Evolutionary conservation across 805 yeast genomes (phyloP).

Genomic region (Cephaloascus fragrans): DNA sequence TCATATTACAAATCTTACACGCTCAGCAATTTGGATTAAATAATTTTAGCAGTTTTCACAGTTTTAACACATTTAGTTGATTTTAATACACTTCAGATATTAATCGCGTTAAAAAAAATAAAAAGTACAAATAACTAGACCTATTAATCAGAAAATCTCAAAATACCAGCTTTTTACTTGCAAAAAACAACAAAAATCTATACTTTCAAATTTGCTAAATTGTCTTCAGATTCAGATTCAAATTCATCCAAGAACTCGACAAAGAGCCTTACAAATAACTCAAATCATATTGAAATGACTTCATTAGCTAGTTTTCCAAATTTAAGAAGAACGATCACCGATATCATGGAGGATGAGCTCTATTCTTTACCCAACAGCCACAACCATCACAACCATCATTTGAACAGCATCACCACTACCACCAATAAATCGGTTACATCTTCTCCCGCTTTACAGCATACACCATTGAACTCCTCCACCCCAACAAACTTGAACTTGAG

Average conservation of each 20-base stretch:
- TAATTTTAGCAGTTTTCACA: too few relatives aligned
- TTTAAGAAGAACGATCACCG: conserved; percentile 43
- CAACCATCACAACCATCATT: conserved; percentile 1
- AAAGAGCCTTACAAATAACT: too few relatives aligned
- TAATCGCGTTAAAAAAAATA: too few relatives aligned
- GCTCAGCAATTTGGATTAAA: too few relatives aligned
- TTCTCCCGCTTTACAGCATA: conserved; percentile 2
- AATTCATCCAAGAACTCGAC: too few relatives aligned
- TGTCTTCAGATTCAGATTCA: background rate
- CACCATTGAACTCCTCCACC: conserved; percentile 2
- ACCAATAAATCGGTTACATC: background rate
- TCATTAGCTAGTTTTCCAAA: conserved; percentile 40
- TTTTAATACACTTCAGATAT: too few relatives aligned
- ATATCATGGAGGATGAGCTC: conserved; percentile 51
- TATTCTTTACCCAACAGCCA: conserved; percentile 24
- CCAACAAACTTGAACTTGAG: background rate
- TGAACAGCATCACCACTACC: conserved; percentile 8
- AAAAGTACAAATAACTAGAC: too few relatives aligned
- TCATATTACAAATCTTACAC: too few relatives aligned
- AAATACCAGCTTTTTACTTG: too few relatives aligned
- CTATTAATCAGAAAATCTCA: too few relatives aligned
- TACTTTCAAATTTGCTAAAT: background rate
- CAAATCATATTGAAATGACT: conserved; percentile 21
- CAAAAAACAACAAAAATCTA: background rate
- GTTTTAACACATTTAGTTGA: too few relatives aligned